Base-by-base conservation (phyloP, 2,329 filamentous ascomycete genomes). In the Teratosphaeria destructans region DNA sequence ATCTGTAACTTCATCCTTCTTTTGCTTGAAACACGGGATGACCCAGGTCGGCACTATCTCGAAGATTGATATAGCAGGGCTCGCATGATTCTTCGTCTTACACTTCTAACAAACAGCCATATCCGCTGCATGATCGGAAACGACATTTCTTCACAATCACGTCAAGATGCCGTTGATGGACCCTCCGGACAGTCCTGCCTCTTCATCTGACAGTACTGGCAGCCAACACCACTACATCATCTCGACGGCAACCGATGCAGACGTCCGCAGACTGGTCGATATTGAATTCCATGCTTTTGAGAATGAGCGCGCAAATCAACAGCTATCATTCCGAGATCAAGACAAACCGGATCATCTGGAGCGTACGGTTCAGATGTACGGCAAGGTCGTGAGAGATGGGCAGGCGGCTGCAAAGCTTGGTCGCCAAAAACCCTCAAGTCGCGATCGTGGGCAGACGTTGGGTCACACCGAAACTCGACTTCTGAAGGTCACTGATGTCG, bases 231-330 rank as follows among this genome's bases (percentile, higher is more conserved):
- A 64, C 52, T 70, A 68, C 61, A 53, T 58, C 12, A 59, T 70
- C 37, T 57, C 61, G 10, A 57, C 59, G 34, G 70, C 68, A 39
- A 61, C 62, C 34, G 60, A 61, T 34, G 61, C 65, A 16, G 70
- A 71, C 61, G 64, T 68, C 47, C 64, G 61, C n/a, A 63, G 64
- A 34, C 65, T 72, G 16, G 69, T 71, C 8, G 71, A 77, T 61
- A 77, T 77, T 54, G 75, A 78, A 61, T 78, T 78, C 62, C 71
- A 74, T 55, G 70, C 70, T 16, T 72, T 71, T 55, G 66, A 65
- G 55, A 59, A 71, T 32, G 70, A 72, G 59, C 64, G 65, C 29
- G 68, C 65, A 29, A 71, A 71, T 55, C 70, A 72, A 35, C 62
- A 68, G 29, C 66, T 72, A 16, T 72, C 70, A 2, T 72, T 67